A percentile compares a stretch with the other conserved stretches of the same genome.
phyloP scores from a whole-genome alignment of 306 rosid species.

The Chamaecrista fasciculata region DNA sequence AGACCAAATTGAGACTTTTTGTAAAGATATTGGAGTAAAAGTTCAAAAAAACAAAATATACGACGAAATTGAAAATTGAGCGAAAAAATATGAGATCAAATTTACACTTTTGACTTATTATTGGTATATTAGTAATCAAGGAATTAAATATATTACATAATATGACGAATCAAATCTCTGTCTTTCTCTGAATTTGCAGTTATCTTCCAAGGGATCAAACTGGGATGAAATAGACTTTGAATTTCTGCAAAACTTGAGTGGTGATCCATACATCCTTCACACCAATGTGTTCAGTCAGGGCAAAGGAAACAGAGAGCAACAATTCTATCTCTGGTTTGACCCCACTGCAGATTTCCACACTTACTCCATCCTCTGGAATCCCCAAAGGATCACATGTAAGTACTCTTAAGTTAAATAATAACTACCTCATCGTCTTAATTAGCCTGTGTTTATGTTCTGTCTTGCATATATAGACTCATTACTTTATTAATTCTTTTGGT shows the following conservation, averaged over 20 bases:
- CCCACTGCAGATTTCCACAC: conserved; percentile 66
- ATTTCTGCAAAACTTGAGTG: conserved; percentile 70
- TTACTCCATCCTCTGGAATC: conserved; percentile 70
- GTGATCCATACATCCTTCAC: conserved; percentile 70
- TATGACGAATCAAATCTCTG: too few species aligned
- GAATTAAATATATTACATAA: too few species aligned
- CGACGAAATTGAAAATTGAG: too few species aligned
- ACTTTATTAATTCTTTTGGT: background rate
- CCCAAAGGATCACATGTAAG: conserved; percentile 55
- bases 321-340: conserved; percentile 71
- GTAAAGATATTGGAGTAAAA: too few species aligned
- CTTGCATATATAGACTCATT: background rate
- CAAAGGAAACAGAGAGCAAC: conserved; percentile 66
- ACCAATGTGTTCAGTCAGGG: conserved; percentile 71
- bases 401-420: too few species aligned
- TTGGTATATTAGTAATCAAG: background rate
- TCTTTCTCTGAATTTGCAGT: conserved; percentile 22
- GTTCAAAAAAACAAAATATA: too few species aligned
- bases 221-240: conserved; percentile 85
- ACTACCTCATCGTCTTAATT: too few species aligned
- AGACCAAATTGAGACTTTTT: too few species aligned
- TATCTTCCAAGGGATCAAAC: conserved; percentile 56
- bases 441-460: too few species aligned
- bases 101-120: too few species aligned
- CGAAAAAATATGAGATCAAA: too few species aligned